Evolutionary conservation across 78 protist genomes (phyloP), one percentile per base, ranked within the genome.

Genomic region (Dictyostelium firmibasis): DNA sequence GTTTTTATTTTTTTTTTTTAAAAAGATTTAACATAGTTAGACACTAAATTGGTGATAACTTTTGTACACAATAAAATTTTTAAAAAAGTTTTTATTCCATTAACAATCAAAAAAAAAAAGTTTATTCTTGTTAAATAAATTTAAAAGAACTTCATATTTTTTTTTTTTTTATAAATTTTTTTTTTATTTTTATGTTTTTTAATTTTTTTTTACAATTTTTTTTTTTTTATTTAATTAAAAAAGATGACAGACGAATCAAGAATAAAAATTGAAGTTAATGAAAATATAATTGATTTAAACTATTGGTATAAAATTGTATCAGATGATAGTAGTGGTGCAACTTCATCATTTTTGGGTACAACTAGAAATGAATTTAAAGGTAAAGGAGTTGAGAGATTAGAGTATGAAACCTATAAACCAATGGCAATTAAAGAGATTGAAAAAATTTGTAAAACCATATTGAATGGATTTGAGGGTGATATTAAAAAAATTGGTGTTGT

Each of bases 361-460:
- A 96, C 97, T 18, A 60, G 97, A 29, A 78, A 96, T 44, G 41
- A 75, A 41, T 96, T 96, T 25, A 69, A 92, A 20, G 96, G 97
- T 44, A 81, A 84, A 64, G 7, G 11, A 11, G 97, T 96, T 14
- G 36, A 38, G 1, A 50, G 78, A 13, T 89, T 96, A 74, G 95
- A 91, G 82, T 96, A 96, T 82, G 96, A 94, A 67, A 97, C 97
- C 23, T 96, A 96, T 74, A 69, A 33, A 36, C 69, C 97, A 50
- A 96, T 96, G 98, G 98, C 98, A 3, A 11, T 43, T 10, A 31
- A 36, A 44, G 94, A 94, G 64, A 31, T 95, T 76, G 85, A 62
- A n/a, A 77, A 47, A 7, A 83, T 94, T 31, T 84, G 91, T 57
- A n/a, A 27, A 14, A 23, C 57, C 10, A 29, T 86, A 6, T 50